Conservation (phyloP, 345 rosid genomes). For the Carallia pectinifolia region DNA sequence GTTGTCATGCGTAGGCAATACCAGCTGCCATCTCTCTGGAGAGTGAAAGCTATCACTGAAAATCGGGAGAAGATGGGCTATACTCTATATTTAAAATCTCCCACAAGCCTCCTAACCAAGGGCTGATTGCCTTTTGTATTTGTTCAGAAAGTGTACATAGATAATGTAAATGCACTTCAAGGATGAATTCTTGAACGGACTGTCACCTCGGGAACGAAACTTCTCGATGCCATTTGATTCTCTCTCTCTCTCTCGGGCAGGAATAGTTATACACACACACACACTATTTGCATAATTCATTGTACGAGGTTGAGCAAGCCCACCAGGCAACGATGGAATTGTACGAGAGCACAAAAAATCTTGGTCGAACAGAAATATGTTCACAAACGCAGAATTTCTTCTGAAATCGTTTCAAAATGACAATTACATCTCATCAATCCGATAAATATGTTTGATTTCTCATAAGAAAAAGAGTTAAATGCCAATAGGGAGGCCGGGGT, state of each 20-base stretch:
- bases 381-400: too few species aligned
- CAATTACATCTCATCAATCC: not conserved
- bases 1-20: not conserved
- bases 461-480: not conserved
- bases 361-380: too few species aligned
- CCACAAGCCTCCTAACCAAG: not conserved
- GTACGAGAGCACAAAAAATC: too few species aligned
- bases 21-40: not conserved
- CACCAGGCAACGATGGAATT: too few species aligned
- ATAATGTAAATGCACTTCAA: constrained; percentile 16
- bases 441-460: not conserved
- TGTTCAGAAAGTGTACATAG: not conserved
- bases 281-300: too few species aligned
- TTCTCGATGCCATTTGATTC: not conserved
- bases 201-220: not conserved
- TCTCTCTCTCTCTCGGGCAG: too few species aligned
- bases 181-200: not conserved
- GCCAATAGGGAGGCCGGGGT: not conserved
- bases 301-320: too few species aligned
- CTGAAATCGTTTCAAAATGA: not conserved
- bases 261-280: too few species aligned
- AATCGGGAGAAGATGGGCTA: not conserved
- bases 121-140: constrained; percentile 1
- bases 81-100: not conserved
- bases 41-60: not conserved